Conservation (phyloP, 2,329 filamentous ascomycete species). For the Cyclaneusma minus region DNA sequence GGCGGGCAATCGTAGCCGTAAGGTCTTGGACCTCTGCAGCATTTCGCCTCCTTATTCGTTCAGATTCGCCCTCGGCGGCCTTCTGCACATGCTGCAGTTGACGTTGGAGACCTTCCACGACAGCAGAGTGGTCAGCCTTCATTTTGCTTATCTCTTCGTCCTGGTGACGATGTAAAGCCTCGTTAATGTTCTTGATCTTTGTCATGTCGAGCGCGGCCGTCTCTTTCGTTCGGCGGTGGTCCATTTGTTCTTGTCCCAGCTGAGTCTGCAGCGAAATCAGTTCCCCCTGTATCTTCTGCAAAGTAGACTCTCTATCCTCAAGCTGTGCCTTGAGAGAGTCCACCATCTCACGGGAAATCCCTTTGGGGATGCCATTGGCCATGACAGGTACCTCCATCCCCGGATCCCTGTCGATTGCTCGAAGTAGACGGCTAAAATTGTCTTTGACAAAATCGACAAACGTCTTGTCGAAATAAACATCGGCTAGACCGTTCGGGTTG, state of each 20-base stretch:
- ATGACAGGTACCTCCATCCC: slow-evolving; percentile 72
- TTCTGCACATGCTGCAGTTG: slow-evolving; percentile 31
- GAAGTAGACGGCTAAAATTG: slow-evolving; percentile 73
- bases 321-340: slow-evolving; percentile 69
- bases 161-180: slow-evolving; percentile 55
- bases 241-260: slow-evolving; percentile 57
- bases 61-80: slow-evolving; percentile 30
- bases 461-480: slow-evolving; percentile 70
- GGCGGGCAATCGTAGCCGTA: slow-evolving; percentile 39
- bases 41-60: slow-evolving; percentile 29
- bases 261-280: slow-evolving; percentile 32
- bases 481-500: slow-evolving; percentile 43
- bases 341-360: slow-evolving; percentile 84
- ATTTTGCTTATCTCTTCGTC: slow-evolving; percentile 45
- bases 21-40: slow-evolving; percentile 51
- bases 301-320: slow-evolving; percentile 46
- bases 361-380: slow-evolving; percentile 67
- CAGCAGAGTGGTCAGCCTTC: slow-evolving; percentile 2
- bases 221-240: slow-evolving; percentile 53
- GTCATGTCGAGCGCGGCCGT: slow-evolving; percentile 34
- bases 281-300: slow-evolving; percentile 31
- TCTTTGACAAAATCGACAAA: slow-evolving; percentile 95
- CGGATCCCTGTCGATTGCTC: slow-evolving; percentile 82
- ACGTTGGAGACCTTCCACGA: slow-evolving; percentile 23
- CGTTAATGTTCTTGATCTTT: slow-evolving; percentile 36